These are phyloP conservation scores for Dictyophora rubrovolvata DNA, from an alignment of 768 basidiomycete species.

Conservation along the genomic window DNA sequence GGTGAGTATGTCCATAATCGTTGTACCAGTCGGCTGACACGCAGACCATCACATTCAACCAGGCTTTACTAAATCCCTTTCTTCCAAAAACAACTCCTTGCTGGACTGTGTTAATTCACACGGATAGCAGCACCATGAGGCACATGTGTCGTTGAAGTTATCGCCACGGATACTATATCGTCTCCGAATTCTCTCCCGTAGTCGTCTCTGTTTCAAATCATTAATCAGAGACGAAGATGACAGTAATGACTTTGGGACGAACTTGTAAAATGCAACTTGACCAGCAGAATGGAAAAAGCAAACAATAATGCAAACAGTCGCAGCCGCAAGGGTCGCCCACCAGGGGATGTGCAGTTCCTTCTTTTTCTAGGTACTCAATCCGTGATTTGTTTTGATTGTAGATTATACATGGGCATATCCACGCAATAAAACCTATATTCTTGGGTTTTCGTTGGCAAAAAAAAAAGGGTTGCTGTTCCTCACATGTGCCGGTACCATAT, in stretches of 20 bases:
- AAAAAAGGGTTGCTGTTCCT: constrained; percentile 3
- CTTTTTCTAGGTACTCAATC: constrained; percentile 26
- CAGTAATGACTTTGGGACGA: not conserved
- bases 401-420: constrained; percentile 33
- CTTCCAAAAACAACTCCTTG: not conserved
- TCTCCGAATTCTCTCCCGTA: not conserved
- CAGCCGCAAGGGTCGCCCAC: constrained; percentile 24
- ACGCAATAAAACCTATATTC: constrained; percentile 25
- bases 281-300: constrained; percentile 22
- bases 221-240: not conserved
- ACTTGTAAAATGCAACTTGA: constrained; percentile 35
- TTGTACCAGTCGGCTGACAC: too few relatives aligned
- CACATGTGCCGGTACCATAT: constrained; percentile 17
- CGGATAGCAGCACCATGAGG: not conserved
- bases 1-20: too few relatives aligned
- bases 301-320: constrained; percentile 30
- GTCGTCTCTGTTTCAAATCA: not conserved
- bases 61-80: not conserved
- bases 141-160: not conserved
- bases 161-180: not conserved
- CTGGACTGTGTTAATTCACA: not conserved
- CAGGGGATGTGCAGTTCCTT: constrained; percentile 29
- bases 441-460: not conserved
- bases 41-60: too few relatives aligned
- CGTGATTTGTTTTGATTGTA: constrained; percentile 33